Evolutionary conservation across 2,329 filamentous ascomycete genomes (phyloP).

Genomic region (Fusarium armeniacum): DNA sequence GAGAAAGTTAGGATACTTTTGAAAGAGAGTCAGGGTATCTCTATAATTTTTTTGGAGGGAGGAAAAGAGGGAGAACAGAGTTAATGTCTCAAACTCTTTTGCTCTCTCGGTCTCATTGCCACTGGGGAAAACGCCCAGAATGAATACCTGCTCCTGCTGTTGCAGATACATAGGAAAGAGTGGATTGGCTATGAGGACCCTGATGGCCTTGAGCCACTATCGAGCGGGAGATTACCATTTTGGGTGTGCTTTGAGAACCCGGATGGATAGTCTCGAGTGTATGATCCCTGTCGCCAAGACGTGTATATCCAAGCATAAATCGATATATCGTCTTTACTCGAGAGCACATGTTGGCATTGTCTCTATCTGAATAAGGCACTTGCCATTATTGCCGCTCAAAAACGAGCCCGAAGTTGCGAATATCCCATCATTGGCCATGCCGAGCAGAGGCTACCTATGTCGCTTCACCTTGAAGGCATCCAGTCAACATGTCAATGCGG

Average conservation of each 20-base stretch:
- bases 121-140: constrained; percentile 8
- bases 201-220: constrained; percentile 29
- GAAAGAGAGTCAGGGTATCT: neutral
- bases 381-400: neutral
- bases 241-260: constrained; percentile 40
- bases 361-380: neutral
- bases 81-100: constrained; percentile 41
- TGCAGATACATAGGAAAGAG: constrained; percentile 22
- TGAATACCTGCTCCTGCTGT: constrained; percentile 2
- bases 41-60: neutral
- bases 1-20: neutral
- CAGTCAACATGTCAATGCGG: constrained; percentile 18
- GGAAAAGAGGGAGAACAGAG: constrained; percentile 15
- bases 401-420: neutral
- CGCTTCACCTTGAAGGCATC: neutral
- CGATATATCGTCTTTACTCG: constrained; percentile 4
- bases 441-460: neutral
- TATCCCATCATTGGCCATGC: neutral
- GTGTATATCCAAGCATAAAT: constrained; percentile 16
- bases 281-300: constrained; percentile 41
- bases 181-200: constrained; percentile 44
- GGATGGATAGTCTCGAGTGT: constrained; percentile 37
- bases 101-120: neutral
- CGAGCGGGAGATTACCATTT: constrained; percentile 35
- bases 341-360: constrained; percentile 19